A percentile compares a stretch with the other conserved stretches of the same genome.
phyloP scores from a whole-genome alignment of 2,329 filamentous ascomycete species.

The Colletotrichum euphorbiae region DNA sequence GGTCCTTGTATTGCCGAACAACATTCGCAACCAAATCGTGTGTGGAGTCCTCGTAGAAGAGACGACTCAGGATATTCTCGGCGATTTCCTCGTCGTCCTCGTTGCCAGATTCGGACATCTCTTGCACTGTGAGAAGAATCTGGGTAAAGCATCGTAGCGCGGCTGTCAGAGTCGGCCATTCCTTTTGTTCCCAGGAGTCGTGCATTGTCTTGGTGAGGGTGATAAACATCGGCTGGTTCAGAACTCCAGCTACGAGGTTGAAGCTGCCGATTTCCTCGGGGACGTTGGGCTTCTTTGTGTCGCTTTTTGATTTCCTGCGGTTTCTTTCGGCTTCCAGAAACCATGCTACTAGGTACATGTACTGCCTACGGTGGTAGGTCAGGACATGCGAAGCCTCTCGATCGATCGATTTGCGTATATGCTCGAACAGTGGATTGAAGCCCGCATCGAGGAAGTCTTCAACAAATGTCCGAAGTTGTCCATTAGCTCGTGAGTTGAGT shows the following conservation, averaged over 20 bases:
- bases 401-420: slow-evolving; percentile 89
- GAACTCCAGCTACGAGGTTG: slow-evolving; percentile 85
- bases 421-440: slow-evolving; percentile 91
- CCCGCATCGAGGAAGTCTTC: slow-evolving; percentile 94
- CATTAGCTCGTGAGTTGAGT: slow-evolving; percentile 79
- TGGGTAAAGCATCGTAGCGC: slow-evolving; percentile 96
- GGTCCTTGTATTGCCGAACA: slow-evolving; percentile 88
- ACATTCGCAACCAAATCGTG: slow-evolving; percentile 89
- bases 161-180: slow-evolving; percentile 87
- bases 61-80: slow-evolving; percentile 93
- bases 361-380: slow-evolving; percentile 82
- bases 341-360: slow-evolving; percentile 93
- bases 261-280: slow-evolving; percentile 77
- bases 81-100: slow-evolving; percentile 99
- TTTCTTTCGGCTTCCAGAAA: slow-evolving; percentile 88
- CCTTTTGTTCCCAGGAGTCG: slow-evolving; percentile 81
- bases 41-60: slow-evolving; percentile 98
- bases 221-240: slow-evolving; percentile 96
- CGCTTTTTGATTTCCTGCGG: slow-evolving; percentile 71
- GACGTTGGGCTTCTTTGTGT: slow-evolving; percentile 56
- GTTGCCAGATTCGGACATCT: slow-evolving; percentile 85
- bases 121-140: slow-evolving; percentile 90
- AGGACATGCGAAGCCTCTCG: slow-evolving; percentile 86
- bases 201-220: slow-evolving; percentile 87
- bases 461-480: slow-evolving; percentile 83